Base-by-base conservation (phyloP, 2,329 filamentous ascomycete genomes). In the Microthyrium microscopicum region DNA sequence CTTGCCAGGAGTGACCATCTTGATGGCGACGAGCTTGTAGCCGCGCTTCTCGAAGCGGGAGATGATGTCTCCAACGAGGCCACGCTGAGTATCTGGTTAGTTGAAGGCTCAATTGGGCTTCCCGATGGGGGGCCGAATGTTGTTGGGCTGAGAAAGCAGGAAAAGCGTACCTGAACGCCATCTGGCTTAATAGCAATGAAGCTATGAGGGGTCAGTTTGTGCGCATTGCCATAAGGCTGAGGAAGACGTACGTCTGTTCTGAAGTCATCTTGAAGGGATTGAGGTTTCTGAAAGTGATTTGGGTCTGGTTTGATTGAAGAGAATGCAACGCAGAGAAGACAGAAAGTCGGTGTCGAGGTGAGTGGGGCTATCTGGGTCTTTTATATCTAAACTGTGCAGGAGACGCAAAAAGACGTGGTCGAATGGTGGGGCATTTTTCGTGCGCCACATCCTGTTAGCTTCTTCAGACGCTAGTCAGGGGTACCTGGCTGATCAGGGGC, bases 101-200 rank as follows among this genome's bases (percentile, higher is more conserved):
- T 16, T n/a, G n/a, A 9, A 9, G 9, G 9, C 15, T 9, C 27
- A 8, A 29, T 15, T 15, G 15, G 27, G 27, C 9, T 29, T 16
- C 27, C 15, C 27, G 9, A 9, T n/a, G n/a, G n/a, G n/a, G n/a
- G n/a, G 15, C 16, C 8, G 9, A 15, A 11, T 9, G 27, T 8
- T 31, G 26, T 11, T 15, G 12, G 6, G 21, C 31, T 25, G n/a
- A n/a, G n/a, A n/a, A n/a, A n/a, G n/a, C n/a, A n/a, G n/a, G 26
- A 31, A 16, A 29, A 31, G 37, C 65, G 49, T 77, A 92, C 84
- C 77, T 94, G 89, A 67, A 95, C 89, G 62, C 89, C 89, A 68
- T 95, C 89, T 52, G 87, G 89, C 84, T 98, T 98, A 75, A 98
- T 83, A 60, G 89, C 89, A 73, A 95, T 95, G 81, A 95, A 95